Base-by-base conservation (phyloP, 2,329 filamentous ascomycete species). In the Diaporthe caulivora region DNA sequence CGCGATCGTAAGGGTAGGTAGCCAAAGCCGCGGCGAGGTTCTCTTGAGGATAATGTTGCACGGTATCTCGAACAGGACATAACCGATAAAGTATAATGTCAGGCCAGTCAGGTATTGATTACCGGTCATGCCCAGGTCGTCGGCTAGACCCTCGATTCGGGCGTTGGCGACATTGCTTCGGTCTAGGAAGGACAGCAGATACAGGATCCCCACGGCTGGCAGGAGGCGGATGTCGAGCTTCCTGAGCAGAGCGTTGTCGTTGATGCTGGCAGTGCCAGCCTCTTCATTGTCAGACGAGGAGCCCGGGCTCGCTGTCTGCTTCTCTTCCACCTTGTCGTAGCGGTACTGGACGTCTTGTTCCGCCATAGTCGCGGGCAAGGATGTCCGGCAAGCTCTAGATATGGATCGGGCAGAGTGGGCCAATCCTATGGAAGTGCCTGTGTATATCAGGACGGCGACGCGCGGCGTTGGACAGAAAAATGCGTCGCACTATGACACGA, bases 31-130 rank as follows among this genome's bases (percentile, higher is more conserved):
- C 0, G 90, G 90, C 0, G 88, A 91, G 0, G 90, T 92, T 0
- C 86, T 83, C 77, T 92, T 92, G 24, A 92, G 84, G 13, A 91
- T 82, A 75, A 92, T 89, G 76, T 92, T 92, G 77, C 89, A 91
- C 0, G 90, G 90, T 8, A 92, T 85, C 77, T 91, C 89, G 54
- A 90, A 90, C 15, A 90, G 77, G 1, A 90, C 88, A 73, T 90
- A 91, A 55, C 87, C 88, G 53, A 90, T 82, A 78, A 94, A 94
- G 80, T 92, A 94, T 0, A 93, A 80, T 0, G 91, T 93, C 53
- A 93, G 78, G 1, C 90, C 90, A 0, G 89, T 91, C 1, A 93
- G 83, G 72, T 94, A 93, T 76, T 92, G 86, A 58, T 92, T 88
- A 0, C 88, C 90, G 34, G 87, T 86, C 82, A 90, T 90, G 58